Base-by-base conservation (phyloP, 164 flowering plant genomes). In the Vitis rotundifolia region DNA sequence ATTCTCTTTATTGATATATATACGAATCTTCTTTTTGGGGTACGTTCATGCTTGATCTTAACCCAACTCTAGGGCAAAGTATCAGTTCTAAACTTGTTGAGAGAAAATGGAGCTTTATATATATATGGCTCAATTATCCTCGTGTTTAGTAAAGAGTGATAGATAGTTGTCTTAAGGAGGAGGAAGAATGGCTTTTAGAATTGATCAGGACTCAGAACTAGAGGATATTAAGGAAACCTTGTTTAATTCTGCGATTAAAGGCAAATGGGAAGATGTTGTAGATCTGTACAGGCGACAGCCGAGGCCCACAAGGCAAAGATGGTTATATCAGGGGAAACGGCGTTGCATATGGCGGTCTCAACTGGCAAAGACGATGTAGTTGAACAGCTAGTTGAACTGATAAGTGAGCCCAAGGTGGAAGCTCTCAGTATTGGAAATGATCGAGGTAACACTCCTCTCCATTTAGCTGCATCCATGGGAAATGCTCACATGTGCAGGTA, bases 401-500 rank as follows among this genome's bases (percentile, higher is more conserved):
- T 80, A 14, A 5, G 29, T 9, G 15, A 3, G 13, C 29, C 49
- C 14, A 12, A 5, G 14, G 53, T 63, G 26, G 26, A 22, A 4
- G 63, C 78, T 0, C 26, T 22, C 26, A 9, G 15, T 15, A 58
- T 65, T 1, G 11, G n/a, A 28, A 75, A 82, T 15, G 66, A 79
- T 5, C 57, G 18, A 7, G 78, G 80, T 0, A 63, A 76, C 61
- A 81, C 81, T 0, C 71, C 84, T 19, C 80, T 81, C 16, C 84
- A 81, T 22, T 8, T 73, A 0, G 85, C 85, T 0, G 85, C 85
- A 3, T 16, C 71, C n/a, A 14, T 74, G 47, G 85, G 85, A 14
- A 71, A 37, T 16, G 75, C 62, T 8, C n/a, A n/a, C n/a, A 74
- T 78, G 65, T 81, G 82, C 61, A 0, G 47, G 2, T 56, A 22